phyloP scores from a whole-genome alignment of 306 rosid genomes.

The Acmispon strigosus region DNA sequence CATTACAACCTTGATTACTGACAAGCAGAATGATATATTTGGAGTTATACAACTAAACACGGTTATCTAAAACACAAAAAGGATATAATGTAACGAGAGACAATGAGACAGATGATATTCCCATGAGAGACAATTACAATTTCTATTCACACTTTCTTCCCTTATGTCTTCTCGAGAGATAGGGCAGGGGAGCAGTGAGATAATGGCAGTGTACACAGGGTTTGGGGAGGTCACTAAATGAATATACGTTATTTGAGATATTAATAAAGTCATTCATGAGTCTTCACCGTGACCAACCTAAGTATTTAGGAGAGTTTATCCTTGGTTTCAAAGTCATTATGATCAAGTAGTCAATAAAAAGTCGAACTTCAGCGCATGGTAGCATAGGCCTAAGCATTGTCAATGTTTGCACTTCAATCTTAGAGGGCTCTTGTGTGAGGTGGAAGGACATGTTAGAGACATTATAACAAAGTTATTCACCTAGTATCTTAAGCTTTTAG shows the following conservation, averaged over 20 bases:
- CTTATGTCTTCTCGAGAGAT: neutral
- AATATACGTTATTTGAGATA: neutral
- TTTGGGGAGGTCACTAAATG: neutral
- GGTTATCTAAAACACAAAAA: neutral
- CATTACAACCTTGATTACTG: too few species aligned
- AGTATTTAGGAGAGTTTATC: neutral
- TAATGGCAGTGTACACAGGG: neutral
- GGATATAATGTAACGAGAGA: neutral
- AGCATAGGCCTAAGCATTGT: neutral
- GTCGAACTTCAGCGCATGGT: neutral
- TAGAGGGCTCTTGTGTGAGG: neutral
- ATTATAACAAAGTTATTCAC: neutral
- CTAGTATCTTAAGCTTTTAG: neutral
- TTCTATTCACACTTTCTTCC: neutral
- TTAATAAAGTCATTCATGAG: neutral
- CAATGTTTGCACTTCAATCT: neutral
- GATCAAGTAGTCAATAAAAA: neutral
- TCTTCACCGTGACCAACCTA: neutral
- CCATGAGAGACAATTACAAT: neutral
- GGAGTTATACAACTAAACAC: neutral
- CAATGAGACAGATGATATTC: neutral
- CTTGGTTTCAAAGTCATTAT: neutral
- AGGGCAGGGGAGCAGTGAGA: too few species aligned
- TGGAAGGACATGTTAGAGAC: neutral
- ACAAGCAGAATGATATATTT: too few species aligned